Conservation (phyloP, 108 stramenopile species). For the Nannochloropsis granulata region DNA sequence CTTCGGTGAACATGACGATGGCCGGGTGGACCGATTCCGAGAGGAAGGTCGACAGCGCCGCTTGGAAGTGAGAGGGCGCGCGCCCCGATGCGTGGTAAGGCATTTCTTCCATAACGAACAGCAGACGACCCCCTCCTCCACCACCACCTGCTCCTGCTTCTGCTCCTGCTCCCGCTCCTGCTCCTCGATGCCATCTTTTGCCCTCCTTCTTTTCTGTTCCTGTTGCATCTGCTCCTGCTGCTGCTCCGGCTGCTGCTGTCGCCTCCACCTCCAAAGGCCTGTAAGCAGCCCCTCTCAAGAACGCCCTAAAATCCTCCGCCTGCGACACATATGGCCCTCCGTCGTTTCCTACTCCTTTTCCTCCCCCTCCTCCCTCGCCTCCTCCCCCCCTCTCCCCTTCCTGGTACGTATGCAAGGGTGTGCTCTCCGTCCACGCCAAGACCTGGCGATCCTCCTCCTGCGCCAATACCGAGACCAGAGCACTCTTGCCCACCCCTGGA, state of each 20-base stretch:
- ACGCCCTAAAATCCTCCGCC: not conserved
- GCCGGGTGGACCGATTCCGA: not conserved
- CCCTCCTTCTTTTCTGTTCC: not conserved
- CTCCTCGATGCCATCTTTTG: not conserved
- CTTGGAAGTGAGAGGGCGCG: not conserved
- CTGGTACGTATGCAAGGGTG: not conserved
- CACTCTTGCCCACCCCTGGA: not conserved
- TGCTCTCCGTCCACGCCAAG: not conserved
- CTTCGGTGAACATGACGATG: not conserved
- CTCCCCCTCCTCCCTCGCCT: not conserved
- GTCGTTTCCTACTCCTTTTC: not conserved
- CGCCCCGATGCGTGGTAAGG: not conserved
- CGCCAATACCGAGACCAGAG: not conserved
- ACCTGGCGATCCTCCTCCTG: not conserved
- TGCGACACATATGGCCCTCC: not conserved
- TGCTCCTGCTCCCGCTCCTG: not conserved
- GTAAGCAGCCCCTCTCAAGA: not conserved
- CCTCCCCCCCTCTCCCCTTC: not conserved
- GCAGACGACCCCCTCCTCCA: not conserved
- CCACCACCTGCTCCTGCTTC: not conserved
- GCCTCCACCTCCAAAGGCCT: not conserved
- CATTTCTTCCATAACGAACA: not conserved
- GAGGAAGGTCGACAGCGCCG: not conserved
- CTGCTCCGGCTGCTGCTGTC: not conserved
- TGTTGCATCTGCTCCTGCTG: not conserved